phyloP scores from a whole-genome alignment of 169 alveolate species.

The Eimeria tenella region DNA sequence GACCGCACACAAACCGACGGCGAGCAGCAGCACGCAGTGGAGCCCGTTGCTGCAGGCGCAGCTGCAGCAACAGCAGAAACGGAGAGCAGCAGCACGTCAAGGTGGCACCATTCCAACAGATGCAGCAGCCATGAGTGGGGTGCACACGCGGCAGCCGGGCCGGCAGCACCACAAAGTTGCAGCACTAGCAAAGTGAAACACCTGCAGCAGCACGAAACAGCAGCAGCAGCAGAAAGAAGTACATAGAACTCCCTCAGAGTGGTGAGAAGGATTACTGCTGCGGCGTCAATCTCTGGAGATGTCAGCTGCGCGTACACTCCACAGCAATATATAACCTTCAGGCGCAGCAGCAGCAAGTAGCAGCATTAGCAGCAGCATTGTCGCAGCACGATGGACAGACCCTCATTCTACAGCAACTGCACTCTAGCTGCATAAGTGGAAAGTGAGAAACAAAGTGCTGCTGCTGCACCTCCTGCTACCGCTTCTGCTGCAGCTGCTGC shows the following conservation, averaged over 20 bases:
- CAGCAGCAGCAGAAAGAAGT: neutral
- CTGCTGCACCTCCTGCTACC: conserved; percentile 13
- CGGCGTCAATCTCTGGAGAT: neutral
- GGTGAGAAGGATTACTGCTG: neutral
- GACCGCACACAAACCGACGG: conserved; percentile 15
- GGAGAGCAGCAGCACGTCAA: neutral
- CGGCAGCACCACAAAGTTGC: neutral
- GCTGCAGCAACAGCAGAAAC: neutral
- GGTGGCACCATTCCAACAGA: neutral
- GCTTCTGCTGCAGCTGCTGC: conserved; percentile 33
- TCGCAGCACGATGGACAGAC: neutral
- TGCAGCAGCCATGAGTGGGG: neutral
- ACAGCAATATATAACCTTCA: neutral
- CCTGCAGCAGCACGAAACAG: neutral
- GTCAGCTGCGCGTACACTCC: neutral
- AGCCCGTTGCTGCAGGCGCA: conserved; percentile 12
- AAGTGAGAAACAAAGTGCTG: neutral
- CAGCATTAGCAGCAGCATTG: neutral
- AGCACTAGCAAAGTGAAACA: neutral
- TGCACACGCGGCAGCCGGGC: neutral
- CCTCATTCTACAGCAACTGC: neutral
- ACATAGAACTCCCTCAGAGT: neutral
- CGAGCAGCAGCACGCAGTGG: conserved; percentile 28
- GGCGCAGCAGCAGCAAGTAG: conserved; percentile 21
- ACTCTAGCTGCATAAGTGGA: neutral